Conservation (phyloP, 1,284 basidiomycete genomes). For the Acaromyces ingoldii region DNA sequence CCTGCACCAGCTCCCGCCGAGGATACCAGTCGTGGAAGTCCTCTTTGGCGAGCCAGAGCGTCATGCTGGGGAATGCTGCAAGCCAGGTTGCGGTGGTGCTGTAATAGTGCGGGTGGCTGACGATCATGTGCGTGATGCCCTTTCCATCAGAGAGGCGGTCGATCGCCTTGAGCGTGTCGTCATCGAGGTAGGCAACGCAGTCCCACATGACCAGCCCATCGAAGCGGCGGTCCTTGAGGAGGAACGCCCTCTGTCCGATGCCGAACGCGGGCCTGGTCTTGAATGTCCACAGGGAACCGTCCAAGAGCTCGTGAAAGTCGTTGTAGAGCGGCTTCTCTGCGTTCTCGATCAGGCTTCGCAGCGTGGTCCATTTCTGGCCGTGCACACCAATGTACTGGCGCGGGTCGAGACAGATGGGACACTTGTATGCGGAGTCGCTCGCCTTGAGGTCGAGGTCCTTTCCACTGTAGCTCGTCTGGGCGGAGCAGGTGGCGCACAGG, state of each 20-base stretch:
- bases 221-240: slow-evolving; percentile 15
- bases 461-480: slow-evolving; percentile 16
- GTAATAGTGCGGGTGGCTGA: slow-evolving; percentile 25
- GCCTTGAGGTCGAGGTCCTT: slow-evolving; percentile 7
- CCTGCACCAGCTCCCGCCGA: slow-evolving; percentile 10
- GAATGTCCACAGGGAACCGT: slow-evolving; percentile 18
- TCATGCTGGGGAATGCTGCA: slow-evolving; percentile 18
- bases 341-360: slow-evolving; percentile 10
- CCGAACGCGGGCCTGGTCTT: slow-evolving; percentile 16
- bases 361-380: slow-evolving; percentile 26
- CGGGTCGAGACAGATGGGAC: slow-evolving; percentile 14
- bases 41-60: slow-evolving; percentile 15
- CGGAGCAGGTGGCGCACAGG: slow-evolving; percentile 17
- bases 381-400: slow-evolving; percentile 17
- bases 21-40: slow-evolving; percentile 24
- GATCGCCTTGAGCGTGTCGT: slow-evolving; percentile 16
- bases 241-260: slow-evolving; percentile 27
- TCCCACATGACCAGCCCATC: slow-evolving; percentile 25
- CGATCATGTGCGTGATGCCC: slow-evolving; percentile 20
- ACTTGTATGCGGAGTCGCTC: slow-evolving; percentile 18
- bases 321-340: slow-evolving; percentile 5
- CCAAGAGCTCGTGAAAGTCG: slow-evolving; percentile 19
- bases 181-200: slow-evolving; percentile 25
- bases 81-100: slow-evolving; percentile 19
- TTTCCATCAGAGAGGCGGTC: slow-evolving; percentile 17